Conservation (phyloP, 805 yeast species). For the Phaffomyces antillensis region DNA sequence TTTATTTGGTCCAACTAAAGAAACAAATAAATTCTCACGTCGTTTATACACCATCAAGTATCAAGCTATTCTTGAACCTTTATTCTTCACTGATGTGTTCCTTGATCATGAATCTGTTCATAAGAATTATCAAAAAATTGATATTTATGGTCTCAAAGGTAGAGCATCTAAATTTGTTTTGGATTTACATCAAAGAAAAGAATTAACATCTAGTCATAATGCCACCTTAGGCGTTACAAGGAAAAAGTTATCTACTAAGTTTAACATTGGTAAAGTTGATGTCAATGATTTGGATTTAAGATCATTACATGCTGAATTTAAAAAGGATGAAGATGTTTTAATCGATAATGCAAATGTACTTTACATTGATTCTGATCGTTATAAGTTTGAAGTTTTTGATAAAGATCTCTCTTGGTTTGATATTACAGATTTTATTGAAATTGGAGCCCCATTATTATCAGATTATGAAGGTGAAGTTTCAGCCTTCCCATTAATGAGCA, state of each 20-base stretch:
- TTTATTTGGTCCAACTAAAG: constrained; percentile 51
- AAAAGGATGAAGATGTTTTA: constrained; percentile 14
- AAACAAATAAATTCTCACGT: constrained; percentile 63
- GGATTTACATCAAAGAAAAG: constrained; percentile 62
- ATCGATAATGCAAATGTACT: constrained; percentile 9
- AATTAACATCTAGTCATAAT: constrained; percentile 36
- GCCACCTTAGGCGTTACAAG: constrained; percentile 41
- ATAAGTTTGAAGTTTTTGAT: constrained; percentile 38
- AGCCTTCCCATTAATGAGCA: constrained; percentile 54
- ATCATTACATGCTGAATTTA: constrained; percentile 42
- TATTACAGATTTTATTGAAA: constrained; percentile 52
- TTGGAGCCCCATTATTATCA: constrained; percentile 34
- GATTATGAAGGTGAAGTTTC: constrained; percentile 35
- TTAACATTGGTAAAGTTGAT: constrained; percentile 59
- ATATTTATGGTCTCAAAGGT: constrained; percentile 63
- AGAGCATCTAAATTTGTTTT: constrained; percentile 46
- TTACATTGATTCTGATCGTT: constrained; percentile 3
- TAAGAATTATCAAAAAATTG: constrained; percentile 33
- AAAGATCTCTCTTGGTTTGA: constrained; percentile 58
- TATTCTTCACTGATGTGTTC: constrained; percentile 69
- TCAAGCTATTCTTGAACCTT: constrained; percentile 62
- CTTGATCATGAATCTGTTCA: constrained; percentile 37
- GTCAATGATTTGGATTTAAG: constrained; percentile 53
- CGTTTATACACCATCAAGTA: constrained; percentile 76
- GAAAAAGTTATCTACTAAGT: constrained; percentile 46